phyloP scores from a whole-genome alignment of 2,329 filamentous ascomycete species.

The Verticillium dahliae region DNA sequence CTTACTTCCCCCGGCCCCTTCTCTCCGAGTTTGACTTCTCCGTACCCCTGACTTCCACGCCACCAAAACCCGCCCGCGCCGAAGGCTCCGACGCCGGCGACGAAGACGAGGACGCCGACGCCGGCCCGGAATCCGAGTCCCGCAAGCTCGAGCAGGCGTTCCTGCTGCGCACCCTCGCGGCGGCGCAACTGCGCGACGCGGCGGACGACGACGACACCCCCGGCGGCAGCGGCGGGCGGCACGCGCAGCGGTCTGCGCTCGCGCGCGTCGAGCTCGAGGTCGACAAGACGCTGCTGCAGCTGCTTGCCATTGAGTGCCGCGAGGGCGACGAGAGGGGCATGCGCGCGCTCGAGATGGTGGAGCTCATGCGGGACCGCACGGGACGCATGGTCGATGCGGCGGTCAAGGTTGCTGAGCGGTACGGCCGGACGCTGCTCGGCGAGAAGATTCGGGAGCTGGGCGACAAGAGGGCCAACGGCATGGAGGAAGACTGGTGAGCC shows the following conservation, averaged over 20 bases:
- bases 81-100: constrained; percentile 23
- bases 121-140: constrained; percentile 34
- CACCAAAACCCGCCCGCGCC: constrained; percentile 24
- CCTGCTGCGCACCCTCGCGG: constrained; percentile 65
- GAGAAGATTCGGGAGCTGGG: constrained; percentile 87
- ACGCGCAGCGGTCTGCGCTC: constrained; percentile 60
- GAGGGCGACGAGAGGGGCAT: constrained; percentile 91
- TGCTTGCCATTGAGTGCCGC: constrained; percentile 83
- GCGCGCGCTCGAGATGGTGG: constrained; percentile 87
- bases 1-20: constrained; percentile 84
- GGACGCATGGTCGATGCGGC: constrained; percentile 91
- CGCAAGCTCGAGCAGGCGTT: constrained; percentile 73
- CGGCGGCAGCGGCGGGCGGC: constrained; percentile 9
- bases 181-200: constrained; percentile 70
- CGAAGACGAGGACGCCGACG: constrained; percentile 21
- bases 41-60: constrained; percentile 63
- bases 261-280: constrained; percentile 72
- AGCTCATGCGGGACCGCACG: constrained; percentile 74
- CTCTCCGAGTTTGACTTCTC: constrained; percentile 92
- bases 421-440: constrained; percentile 70
- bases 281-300: constrained; percentile 83
- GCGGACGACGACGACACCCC: constrained; percentile 56
- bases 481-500: constrained; percentile 42
- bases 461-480: constrained; percentile 59
- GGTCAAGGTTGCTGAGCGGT: constrained; percentile 80